phyloP scores from a whole-genome alignment of 768 basidiomycete genomes.

The Rhizopogon vesiculosus region DNA sequence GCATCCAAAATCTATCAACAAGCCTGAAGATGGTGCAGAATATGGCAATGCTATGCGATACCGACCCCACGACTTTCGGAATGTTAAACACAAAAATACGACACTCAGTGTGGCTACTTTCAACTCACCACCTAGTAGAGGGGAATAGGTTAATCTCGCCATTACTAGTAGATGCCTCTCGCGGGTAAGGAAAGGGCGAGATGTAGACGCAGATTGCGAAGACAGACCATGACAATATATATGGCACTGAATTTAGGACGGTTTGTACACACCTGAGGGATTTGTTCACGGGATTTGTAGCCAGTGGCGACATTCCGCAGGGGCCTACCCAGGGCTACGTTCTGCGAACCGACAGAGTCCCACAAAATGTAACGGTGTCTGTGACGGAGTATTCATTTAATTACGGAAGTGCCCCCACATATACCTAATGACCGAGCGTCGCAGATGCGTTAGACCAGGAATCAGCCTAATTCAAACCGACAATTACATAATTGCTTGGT shows the following conservation, averaged over 20 bases:
- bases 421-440: too few species aligned
- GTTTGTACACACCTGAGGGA: not conserved
- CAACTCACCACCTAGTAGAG: not conserved
- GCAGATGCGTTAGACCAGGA: too few species aligned
- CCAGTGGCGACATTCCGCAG: not conserved
- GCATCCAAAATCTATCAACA: conserved; percentile 12
- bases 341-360: too few species aligned
- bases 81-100: not conserved
- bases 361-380: too few species aligned
- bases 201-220: not conserved
- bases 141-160: not conserved
- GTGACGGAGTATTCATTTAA: too few species aligned
- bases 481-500: too few species aligned
- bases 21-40: conserved; percentile 20
- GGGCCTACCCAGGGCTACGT: not conserved
- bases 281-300: not conserved
- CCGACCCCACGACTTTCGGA: conserved; percentile 10
- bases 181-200: not conserved
- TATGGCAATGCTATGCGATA: conserved; percentile 18
- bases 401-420: too few species aligned
- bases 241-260: not conserved
- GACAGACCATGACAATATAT: too few species aligned
- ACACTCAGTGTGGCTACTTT: not conserved
- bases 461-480: too few species aligned
- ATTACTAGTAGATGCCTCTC: not conserved